Conservation (phyloP, 768 basidiomycete species). For the Filobasidium wieringae region DNA sequence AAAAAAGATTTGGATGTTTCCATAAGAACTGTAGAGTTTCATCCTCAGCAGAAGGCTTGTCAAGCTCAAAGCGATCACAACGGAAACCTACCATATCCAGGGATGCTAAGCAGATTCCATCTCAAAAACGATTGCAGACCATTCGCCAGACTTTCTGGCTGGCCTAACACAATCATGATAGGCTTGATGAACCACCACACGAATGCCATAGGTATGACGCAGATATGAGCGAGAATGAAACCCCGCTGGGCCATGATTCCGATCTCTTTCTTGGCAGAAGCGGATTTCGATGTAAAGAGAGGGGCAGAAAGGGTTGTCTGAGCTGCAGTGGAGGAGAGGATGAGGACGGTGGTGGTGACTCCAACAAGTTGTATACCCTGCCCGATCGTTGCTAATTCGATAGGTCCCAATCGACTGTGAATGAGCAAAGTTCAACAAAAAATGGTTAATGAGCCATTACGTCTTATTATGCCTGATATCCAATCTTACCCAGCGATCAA, state of each 20-base stretch:
- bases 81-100: slow-evolving; percentile 66
- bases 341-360: slow-evolving; percentile 49
- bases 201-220: slow-evolving; percentile 53
- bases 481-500: neutral
- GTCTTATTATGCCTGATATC: neutral
- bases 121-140: slow-evolving; percentile 59
- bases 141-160: slow-evolving; percentile 48
- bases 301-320: slow-evolving; percentile 68
- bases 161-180: slow-evolving; percentile 53
- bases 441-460: slow-evolving; percentile 23
- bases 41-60: neutral
- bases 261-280: slow-evolving; percentile 49
- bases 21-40: neutral
- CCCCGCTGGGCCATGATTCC: slow-evolving; percentile 64
- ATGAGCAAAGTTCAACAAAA: no score
- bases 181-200: slow-evolving; percentile 58
- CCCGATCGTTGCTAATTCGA: slow-evolving; percentile 59
- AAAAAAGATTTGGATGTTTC: neutral
- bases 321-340: slow-evolving; percentile 54
- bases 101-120: slow-evolving; percentile 53
- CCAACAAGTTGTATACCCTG: slow-evolving; percentile 67
- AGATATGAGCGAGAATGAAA: slow-evolving; percentile 51
- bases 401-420: slow-evolving; percentile 55
- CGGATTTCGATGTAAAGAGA: slow-evolving; percentile 52
- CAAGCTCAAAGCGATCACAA: slow-evolving; percentile 51